Evolutionary conservation across 108 stramenopile genomes (phyloP).

Genomic region (Fragilariopsis cylindrus): DNA sequence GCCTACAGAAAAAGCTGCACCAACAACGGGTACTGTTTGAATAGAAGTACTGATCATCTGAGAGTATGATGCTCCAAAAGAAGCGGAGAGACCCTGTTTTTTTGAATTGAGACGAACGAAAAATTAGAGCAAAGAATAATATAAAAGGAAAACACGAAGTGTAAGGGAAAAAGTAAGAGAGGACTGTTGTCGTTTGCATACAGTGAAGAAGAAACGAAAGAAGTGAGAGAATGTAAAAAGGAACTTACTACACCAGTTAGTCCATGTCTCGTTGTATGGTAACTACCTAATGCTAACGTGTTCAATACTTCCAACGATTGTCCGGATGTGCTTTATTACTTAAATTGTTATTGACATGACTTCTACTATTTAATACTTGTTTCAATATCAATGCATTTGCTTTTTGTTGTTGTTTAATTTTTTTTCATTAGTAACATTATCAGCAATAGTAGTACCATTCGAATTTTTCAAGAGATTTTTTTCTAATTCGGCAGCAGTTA

Average conservation of each 20-base stretch:
- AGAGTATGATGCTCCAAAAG: conserved; percentile 33
- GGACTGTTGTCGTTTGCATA: background rate
- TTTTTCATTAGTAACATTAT: background rate
- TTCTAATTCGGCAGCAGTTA: background rate
- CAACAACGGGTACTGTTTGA: conserved; percentile 32
- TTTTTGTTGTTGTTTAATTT: conserved; percentile 2
- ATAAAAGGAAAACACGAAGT: background rate
- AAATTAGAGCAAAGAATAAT: background rate
- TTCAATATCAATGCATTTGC: background rate
- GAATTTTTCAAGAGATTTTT: background rate
- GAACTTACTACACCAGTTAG: conserved; percentile 33
- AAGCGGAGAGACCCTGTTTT: conserved; percentile 26
- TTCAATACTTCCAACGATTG: conserved; percentile 29
- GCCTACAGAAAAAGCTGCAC: conserved; percentile 33
- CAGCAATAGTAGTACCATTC: background rate
- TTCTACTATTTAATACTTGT: conserved; percentile 3
- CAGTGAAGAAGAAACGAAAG: background rate
- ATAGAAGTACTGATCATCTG: conserved; percentile 33
- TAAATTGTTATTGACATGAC: background rate
- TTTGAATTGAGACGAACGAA: background rate
- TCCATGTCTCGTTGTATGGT: conserved; percentile 27
- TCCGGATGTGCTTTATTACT: conserved; percentile 4
- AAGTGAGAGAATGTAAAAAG: background rate
- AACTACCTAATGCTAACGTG: conserved; percentile 29
- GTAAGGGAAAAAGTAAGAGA: background rate